phyloP scores from a whole-genome alignment of 805 yeast genomes.

The Pichia membranifaciens region DNA sequence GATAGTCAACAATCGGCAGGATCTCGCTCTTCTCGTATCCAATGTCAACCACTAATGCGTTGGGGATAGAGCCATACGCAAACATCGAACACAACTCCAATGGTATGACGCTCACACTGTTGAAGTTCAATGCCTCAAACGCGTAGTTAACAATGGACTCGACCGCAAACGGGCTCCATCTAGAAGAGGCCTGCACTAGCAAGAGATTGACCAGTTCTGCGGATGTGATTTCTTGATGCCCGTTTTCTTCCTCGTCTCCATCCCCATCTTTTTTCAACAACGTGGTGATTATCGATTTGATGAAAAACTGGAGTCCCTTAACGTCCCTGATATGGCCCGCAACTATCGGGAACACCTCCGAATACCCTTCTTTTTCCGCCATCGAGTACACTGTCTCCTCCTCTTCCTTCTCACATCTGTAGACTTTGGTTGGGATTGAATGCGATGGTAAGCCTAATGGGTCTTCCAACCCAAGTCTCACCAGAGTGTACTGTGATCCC shows the following conservation, averaged over 20 bases:
- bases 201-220: slow-evolving; percentile 56
- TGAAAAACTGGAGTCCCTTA: slow-evolving; percentile 61
- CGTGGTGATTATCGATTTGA: slow-evolving; percentile 48
- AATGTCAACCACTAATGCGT: slow-evolving; percentile 71
- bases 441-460: slow-evolving; percentile 69
- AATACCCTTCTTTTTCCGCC: neutral
- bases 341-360: slow-evolving; percentile 51
- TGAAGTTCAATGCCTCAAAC: slow-evolving; percentile 66
- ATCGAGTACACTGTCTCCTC: neutral
- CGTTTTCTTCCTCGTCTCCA: slow-evolving; percentile 6
- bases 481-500: slow-evolving; percentile 69
- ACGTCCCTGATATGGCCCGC: slow-evolving; percentile 61
- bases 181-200: slow-evolving; percentile 52
- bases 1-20: slow-evolving; percentile 72
- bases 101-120: slow-evolving; percentile 68
- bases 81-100: slow-evolving; percentile 62
- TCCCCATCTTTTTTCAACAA: slow-evolving; percentile 30
- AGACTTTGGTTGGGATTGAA: slow-evolving; percentile 71
- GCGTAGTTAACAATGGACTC: slow-evolving; percentile 70
- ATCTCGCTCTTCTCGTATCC: slow-evolving; percentile 74
- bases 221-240: slow-evolving; percentile 4
- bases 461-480: slow-evolving; percentile 76
- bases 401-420: slow-evolving; percentile 14
- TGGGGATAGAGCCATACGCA: slow-evolving; percentile 62
- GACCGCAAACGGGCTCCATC: slow-evolving; percentile 63